Conservation (phyloP, 306 rosid species). For the Trifolium subterraneum region DNA sequence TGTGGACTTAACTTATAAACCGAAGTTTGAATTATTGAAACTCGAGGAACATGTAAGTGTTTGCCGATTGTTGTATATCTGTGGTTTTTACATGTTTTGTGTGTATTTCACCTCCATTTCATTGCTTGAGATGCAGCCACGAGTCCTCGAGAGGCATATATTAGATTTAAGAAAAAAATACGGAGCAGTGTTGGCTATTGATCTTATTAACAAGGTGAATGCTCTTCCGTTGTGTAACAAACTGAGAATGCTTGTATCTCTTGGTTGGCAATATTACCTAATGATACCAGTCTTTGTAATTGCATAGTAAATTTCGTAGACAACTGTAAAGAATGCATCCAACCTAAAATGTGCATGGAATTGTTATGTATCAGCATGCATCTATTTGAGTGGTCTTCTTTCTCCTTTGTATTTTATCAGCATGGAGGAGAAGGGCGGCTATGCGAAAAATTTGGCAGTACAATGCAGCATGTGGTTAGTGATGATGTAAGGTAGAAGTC, state of each 20-base stretch:
- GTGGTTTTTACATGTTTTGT: constrained; percentile 30
- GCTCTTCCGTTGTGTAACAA: constrained; percentile 34
- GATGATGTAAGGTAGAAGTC: constrained; percentile 87
- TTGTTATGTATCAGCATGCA: constrained; percentile 24
- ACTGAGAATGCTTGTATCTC: constrained; percentile 27
- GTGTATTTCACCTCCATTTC: constrained; percentile 48
- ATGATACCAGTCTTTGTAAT: constrained; percentile 31
- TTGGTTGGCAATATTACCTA: constrained; percentile 30
- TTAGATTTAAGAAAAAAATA: constrained; percentile 93
- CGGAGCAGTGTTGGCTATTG: constrained; percentile 86
- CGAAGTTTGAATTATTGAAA: constrained; percentile 76
- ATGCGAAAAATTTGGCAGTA: constrained; percentile 71
- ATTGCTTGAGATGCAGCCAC: constrained; percentile 65
- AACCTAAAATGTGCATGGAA: constrained; percentile 28
- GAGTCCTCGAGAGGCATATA: constrained; percentile 84
- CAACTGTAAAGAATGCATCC: constrained; percentile 36
- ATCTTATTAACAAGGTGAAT: constrained; percentile 88
- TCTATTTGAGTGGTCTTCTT: constrained; percentile 43
- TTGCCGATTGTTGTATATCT: constrained; percentile 41
- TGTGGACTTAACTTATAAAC: constrained; percentile 94
- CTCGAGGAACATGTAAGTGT: constrained; percentile 86
- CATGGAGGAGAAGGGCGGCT: constrained; percentile 97
- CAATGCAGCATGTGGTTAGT: constrained; percentile 65
- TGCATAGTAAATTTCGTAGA: constrained; percentile 29
- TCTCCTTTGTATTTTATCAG: constrained; percentile 56